These are phyloP conservation scores for Rhodotorula sp. DNA, from an alignment of 1,284 basidiomycete genomes.

Conservation along the genomic window DNA sequence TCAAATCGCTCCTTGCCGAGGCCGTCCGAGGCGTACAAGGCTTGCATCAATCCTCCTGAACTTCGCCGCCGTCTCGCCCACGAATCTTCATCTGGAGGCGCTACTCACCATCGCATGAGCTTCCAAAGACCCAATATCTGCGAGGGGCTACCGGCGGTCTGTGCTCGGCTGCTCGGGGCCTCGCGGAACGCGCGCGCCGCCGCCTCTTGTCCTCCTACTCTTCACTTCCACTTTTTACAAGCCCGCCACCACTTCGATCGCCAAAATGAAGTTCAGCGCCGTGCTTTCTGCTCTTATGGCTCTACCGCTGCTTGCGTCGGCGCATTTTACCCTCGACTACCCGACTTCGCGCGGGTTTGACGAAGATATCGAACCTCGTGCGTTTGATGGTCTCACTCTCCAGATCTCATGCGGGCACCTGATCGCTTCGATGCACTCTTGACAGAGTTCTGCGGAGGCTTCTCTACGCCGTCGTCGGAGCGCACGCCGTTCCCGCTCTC, in stretches of 20 bases:
- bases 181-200: too few relatives aligned
- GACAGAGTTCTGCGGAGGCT: constrained; percentile 50
- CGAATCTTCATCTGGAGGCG: too few relatives aligned
- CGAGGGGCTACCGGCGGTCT: too few relatives aligned
- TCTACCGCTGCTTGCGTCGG: constrained; percentile 54
- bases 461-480: constrained; percentile 50
- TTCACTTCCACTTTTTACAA: background rate
- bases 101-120: too few relatives aligned
- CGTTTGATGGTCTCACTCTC: background rate
- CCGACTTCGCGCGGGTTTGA: constrained; percentile 51
- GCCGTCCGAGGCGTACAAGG: too few relatives aligned
- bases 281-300: constrained; percentile 39
- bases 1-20: too few relatives aligned
- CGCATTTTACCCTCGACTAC: constrained; percentile 69
- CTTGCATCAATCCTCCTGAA: too few relatives aligned
- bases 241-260: too few relatives aligned
- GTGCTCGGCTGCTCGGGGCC: too few relatives aligned
- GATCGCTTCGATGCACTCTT: background rate
- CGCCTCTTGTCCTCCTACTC: background rate
- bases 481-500: constrained; percentile 65
- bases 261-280: constrained; percentile 16
- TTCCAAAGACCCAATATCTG: too few relatives aligned
- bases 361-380: constrained; percentile 58
- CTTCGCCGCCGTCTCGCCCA: too few relatives aligned
- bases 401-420: background rate